Base-by-base conservation (phyloP, 2,329 filamentous ascomycete genomes). In the Diaporthe caulivora region DNA sequence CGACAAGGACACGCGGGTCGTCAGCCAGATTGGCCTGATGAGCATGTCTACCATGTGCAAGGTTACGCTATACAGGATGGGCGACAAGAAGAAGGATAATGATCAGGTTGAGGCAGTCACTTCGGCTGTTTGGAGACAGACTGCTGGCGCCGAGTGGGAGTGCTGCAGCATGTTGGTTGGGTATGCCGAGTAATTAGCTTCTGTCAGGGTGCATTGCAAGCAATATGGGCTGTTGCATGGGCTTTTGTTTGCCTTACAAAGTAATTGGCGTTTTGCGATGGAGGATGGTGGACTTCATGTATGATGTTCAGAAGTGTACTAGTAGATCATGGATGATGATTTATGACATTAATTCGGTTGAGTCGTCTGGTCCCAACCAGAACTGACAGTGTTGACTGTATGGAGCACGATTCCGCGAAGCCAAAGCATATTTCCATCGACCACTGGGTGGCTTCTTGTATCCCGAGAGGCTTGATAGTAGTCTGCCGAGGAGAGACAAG, bases 21-120 rank as follows among this genome's bases (percentile, higher is more conserved):
- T 82, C n/a, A 81, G 82, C 49, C 81, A 84, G 80, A 80, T 82
- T 26, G 82, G 80, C 55, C 75, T 84, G 34, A 84, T 84, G 82
- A 80, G 81, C 3, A 81, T 84, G 13, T 77, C 80, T 13, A 71
- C 80, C 71, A 79, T 82, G 55, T 83, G 83, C 74, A 79, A 80
- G 70, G 58, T 82, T 5, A 81, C 76, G 10, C 69, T 83, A 58
- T 82, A 78, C 71, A 70, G 75, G 44, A 74, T 78, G 54, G 75
- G 74, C 4, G 13, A 75, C 54, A 78, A 77, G 60, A 77, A 74
- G 17, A 75, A 79, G 26, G 77, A 78, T 57, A 77, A 76, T 13
- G 76, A 80, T 68, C 78, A 81, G 74, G 76, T 80, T 17, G 77
- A 80, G 58, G 80, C 80, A 0, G 80, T 76, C 10, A 79, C 77